These are phyloP conservation scores for Dinochytrium kinnereticum DNA, from an alignment of 371 early-diverging fungal genomes.

Conservation along the genomic window DNA sequence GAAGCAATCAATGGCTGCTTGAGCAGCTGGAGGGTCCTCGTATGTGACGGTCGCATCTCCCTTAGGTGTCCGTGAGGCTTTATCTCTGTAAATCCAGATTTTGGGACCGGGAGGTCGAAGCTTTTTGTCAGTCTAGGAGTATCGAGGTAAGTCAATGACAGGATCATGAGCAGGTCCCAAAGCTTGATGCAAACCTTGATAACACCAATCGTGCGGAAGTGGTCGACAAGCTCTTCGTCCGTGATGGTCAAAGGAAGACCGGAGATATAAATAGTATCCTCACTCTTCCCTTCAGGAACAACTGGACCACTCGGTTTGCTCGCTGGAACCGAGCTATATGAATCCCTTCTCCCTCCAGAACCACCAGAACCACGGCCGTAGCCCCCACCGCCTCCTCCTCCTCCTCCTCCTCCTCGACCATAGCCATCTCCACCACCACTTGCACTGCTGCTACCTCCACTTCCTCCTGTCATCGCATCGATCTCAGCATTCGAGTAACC, in stretches of 20 bases:
- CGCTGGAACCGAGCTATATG: neutral
- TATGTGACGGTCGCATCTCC: conserved; percentile 80
- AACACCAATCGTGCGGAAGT: conserved; percentile 72
- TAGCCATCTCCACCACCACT: neutral
- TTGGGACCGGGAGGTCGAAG: conserved; percentile 58
- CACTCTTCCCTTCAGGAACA: conserved; percentile 28
- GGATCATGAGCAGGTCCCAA: no score
- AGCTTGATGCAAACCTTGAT: conserved; percentile 55
- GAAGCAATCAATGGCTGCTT: conserved; percentile 76
- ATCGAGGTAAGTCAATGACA: no score
- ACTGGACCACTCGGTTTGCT: neutral
- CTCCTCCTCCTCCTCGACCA: neutral
- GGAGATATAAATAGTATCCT: conserved; percentile 72
- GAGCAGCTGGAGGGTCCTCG: conserved; percentile 72
- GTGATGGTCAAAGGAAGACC: conserved; percentile 52
- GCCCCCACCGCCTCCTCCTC: neutral
- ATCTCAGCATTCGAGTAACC: conserved; percentile 4
- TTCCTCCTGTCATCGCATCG: neutral
- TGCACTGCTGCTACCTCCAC: neutral
- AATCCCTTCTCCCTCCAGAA: no score
- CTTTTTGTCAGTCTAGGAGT: conserved; percentile 65
- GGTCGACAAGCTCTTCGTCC: conserved; percentile 65
- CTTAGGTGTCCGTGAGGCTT: conserved; percentile 64
- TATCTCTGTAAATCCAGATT: conserved; percentile 73
- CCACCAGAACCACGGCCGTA: neutral